Conservation (phyloP, 2,329 filamentous ascomycete species). For the Dactylellina parvicollis region DNA sequence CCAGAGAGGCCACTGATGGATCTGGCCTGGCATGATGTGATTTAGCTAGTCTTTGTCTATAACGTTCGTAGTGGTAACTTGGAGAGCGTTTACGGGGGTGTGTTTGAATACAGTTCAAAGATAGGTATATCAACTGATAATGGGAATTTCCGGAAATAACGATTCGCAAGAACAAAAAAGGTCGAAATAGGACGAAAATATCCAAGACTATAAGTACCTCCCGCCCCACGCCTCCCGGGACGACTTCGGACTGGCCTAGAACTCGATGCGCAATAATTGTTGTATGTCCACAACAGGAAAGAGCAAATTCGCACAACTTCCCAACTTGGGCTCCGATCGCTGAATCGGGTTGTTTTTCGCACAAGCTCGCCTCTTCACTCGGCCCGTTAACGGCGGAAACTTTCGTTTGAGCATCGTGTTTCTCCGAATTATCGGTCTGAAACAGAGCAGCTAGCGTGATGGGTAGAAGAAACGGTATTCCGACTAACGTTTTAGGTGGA, state of each 20-base stretch:
- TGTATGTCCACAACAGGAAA: constrained; percentile 24
- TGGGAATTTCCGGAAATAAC: no score
- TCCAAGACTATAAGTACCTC: no score
- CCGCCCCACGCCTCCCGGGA: not conserved
- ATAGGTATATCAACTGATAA: no score
- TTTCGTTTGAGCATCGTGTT: not conserved
- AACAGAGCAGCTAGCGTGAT: not conserved
- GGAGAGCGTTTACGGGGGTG: no score
- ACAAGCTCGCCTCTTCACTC: not conserved
- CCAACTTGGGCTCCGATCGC: constrained; percentile 8
- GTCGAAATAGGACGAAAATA: no score
- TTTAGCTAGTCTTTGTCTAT: not conserved
- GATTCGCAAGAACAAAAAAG: no score
- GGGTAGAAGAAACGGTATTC: not conserved
- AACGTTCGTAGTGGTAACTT: no score
- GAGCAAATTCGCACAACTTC: constrained; percentile 22
- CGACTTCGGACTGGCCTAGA: not conserved
- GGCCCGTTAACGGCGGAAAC: not conserved
- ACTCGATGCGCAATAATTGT: not conserved
- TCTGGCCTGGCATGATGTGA: constrained; percentile 54
- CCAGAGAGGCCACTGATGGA: constrained; percentile 58
- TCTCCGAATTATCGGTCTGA: not conserved
- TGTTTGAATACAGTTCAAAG: no score
- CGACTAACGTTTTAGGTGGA: not conserved
- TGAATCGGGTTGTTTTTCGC: not conserved